phyloP scores from a whole-genome alignment of 2,329 filamentous ascomycete genomes.

The Talaromyces sp. region DNA sequence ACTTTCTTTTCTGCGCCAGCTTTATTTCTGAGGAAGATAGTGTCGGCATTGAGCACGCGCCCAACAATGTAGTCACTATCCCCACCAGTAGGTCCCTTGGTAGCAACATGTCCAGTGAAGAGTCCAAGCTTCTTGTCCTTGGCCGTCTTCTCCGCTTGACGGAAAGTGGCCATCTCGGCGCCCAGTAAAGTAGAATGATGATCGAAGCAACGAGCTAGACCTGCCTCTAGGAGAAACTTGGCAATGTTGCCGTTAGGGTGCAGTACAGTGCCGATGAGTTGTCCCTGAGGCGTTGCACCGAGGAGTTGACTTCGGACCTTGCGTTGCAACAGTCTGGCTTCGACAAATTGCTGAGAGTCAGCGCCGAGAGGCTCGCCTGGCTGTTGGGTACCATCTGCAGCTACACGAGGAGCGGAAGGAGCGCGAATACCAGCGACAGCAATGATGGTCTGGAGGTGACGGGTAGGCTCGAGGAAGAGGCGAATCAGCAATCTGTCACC shows the following conservation, averaged over 20 bases:
- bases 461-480: slow-evolving; percentile 72
- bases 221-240: slow-evolving; percentile 82
- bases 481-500: slow-evolving; percentile 87
- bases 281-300: slow-evolving; percentile 82
- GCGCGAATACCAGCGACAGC: slow-evolving; percentile 85
- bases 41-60: slow-evolving; percentile 84
- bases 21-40: slow-evolving; percentile 81
- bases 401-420: slow-evolving; percentile 81
- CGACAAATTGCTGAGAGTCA: slow-evolving; percentile 83
- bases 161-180: slow-evolving; percentile 77
- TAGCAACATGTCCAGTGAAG: slow-evolving; percentile 73
- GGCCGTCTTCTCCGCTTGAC: slow-evolving; percentile 81
- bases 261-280: slow-evolving; percentile 81
- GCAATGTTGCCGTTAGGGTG: slow-evolving; percentile 93
- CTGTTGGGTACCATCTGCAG: slow-evolving; percentile 74
- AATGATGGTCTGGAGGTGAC: slow-evolving; percentile 85
- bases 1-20: slow-evolving; percentile 81
- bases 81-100: slow-evolving; percentile 57
- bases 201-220: slow-evolving; percentile 88
- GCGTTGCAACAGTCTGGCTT: slow-evolving; percentile 79
- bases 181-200: slow-evolving; percentile 93
- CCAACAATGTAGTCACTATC: slow-evolving; percentile 78
- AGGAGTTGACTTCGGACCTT: slow-evolving; percentile 78
- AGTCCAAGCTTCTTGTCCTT: slow-evolving; percentile 72
- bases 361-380: slow-evolving; percentile 86